Base-by-base conservation (phyloP, 2,329 filamentous ascomycete genomes). In the Cordyceps tenuipes region DNA sequence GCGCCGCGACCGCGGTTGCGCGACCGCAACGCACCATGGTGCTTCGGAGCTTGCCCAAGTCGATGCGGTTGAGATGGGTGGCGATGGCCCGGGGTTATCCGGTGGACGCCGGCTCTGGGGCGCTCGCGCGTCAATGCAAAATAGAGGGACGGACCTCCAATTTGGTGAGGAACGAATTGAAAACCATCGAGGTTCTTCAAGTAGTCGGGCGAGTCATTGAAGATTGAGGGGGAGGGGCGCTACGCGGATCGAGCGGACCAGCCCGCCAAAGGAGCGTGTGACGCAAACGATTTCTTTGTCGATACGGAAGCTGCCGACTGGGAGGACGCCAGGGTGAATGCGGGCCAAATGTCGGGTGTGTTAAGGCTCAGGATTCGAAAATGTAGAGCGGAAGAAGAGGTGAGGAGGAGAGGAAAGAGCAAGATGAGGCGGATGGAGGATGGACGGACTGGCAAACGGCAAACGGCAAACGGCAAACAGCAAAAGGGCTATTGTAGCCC, bases 271-370 rank as follows among this genome's bases (percentile, higher is more conserved):
- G 29, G 36, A 43, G 36, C n/a, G 26, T 21, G 43, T 47, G 53
- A 56, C 43, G 53, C 53, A 39, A 19, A 47, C 43, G 29, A 47
- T 23, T 39, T 23, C 31, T n/a, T 21, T 10, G 36, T 26, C 19
- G 29, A 47, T 56, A 13, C 53, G 53, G 53, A 56, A 47, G 53
- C 29, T 56, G 53, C 53, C 53, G 53, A 56, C 29, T 12, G 19
- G 29, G 41, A 41, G 41, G n/a, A 13, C 9, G 12, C 34, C 34
- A 36, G 34, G 12, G 34, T 36, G 34, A 36, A 10, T 36, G 34
- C 8, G 12, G 34, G 34, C 12, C 34, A 4, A 10, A 4, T 43
- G 2, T n/a, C 39, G 39, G 15, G 17, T 17, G 15, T 17, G 39
- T 17, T 15, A 9, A 46, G n/a, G 21, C 8, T 17, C 43, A 17